Conservation (phyloP, 345 rosid species). For the Microthlaspi erraticum region DNA sequence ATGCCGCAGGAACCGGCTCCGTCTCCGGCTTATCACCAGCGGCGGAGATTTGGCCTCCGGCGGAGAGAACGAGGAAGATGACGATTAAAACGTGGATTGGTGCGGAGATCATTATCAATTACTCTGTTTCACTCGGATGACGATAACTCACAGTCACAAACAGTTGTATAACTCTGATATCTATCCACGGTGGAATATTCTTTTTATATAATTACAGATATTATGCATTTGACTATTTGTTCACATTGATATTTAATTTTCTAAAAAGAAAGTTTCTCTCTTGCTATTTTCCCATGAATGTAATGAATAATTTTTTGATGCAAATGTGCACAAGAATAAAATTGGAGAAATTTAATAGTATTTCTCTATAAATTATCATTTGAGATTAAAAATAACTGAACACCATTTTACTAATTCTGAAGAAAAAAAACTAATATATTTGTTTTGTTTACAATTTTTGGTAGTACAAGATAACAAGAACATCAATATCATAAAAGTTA, state of each 20-base stretch:
- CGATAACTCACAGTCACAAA: background rate
- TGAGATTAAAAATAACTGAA: too few species aligned
- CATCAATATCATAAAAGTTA: too few species aligned
- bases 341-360: too few species aligned
- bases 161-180: background rate
- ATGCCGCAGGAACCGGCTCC: constrained; percentile 57
- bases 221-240: too few species aligned
- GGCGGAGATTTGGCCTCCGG: constrained; percentile 10
- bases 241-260: background rate
- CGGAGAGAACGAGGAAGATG: constrained; percentile 30
- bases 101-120: constrained; percentile 24
- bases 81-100: constrained; percentile 21
- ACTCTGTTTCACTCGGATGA: background rate
- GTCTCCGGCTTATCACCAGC: background rate
- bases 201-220: too few species aligned
- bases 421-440: too few species aligned
- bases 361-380: too few species aligned
- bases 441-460: too few species aligned
- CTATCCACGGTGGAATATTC: constrained; percentile 28
- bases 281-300: background rate
- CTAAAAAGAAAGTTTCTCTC: background rate
- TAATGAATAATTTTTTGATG: background rate
- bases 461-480: too few species aligned
- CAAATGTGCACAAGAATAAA: too few species aligned
- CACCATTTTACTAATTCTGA: too few species aligned